Evolutionary conservation across 352 stramenopile species (phyloP).

Genomic region (Blastocystis sp.): DNA sequence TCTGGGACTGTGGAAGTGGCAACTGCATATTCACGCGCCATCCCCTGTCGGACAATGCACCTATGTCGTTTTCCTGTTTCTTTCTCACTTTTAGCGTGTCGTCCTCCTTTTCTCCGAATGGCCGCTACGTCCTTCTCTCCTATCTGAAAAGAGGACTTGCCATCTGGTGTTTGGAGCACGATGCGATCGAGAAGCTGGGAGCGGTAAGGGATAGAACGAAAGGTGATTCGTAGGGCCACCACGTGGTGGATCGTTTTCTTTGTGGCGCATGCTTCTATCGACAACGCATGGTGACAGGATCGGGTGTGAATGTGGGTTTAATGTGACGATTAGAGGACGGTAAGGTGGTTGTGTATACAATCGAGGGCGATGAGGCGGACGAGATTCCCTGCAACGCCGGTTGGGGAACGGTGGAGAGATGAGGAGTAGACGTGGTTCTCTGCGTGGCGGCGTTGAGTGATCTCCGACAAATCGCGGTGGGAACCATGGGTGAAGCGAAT

Average conservation of each 20-base stretch:
- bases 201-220: not conserved
- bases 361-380: not conserved
- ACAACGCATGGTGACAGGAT: not conserved
- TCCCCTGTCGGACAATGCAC: not conserved
- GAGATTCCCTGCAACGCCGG: not conserved
- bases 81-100: not conserved
- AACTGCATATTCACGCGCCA: conserved; percentile 2
- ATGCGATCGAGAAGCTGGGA: not conserved
- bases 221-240: not conserved
- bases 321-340: not conserved
- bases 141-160: not conserved
- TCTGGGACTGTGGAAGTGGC: conserved; percentile 47
- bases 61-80: not conserved
- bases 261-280: not conserved
- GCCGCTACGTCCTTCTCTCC: conserved; percentile 20
- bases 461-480: not conserved
- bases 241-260: not conserved
- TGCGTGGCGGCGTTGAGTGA: not conserved
- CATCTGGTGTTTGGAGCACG: conserved; percentile 29
- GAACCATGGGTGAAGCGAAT: conserved; percentile 23
- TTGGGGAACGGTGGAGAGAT: not conserved
- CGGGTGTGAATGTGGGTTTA: not conserved
- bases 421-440: not conserved
- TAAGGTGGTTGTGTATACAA: not conserved
- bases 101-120: not conserved